These are phyloP conservation scores for Blastomyces gilchristii DNA, from an alignment of 2,329 filamentous ascomycete genomes.

Conservation along the genomic window DNA sequence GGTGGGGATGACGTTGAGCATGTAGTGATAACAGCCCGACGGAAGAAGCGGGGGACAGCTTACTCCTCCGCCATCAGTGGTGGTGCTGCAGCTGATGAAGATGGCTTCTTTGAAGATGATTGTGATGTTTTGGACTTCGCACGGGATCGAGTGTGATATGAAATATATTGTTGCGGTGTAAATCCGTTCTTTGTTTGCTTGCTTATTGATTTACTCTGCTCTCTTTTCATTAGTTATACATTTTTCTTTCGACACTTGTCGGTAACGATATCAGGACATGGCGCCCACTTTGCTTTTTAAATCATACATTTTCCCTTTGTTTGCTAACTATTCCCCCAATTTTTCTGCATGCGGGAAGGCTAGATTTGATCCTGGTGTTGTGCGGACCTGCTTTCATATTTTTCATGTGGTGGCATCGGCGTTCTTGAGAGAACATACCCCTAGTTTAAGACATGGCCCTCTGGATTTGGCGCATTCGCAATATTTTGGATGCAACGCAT, in stretches of 20 bases:
- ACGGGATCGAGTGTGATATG: slow-evolving; percentile 41
- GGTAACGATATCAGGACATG: not conserved
- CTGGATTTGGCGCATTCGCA: not conserved
- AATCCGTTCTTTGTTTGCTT: not conserved
- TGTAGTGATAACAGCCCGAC: slow-evolving; percentile 70
- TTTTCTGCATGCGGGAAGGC: not conserved
- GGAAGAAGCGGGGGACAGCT: slow-evolving; percentile 46
- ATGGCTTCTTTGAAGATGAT: slow-evolving; percentile 83
- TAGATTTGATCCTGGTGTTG: slow-evolving; percentile 6
- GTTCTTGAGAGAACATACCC: slow-evolving; percentile 11
- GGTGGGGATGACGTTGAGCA: slow-evolving; percentile 56
- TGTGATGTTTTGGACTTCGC: slow-evolving; percentile 88
- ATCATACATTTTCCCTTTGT: not conserved
- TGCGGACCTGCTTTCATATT: not conserved
- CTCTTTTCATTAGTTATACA: not conserved
- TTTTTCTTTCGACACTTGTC: not conserved
- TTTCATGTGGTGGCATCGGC: not conserved
- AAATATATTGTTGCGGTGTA: not conserved
- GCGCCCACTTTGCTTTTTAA: not conserved
- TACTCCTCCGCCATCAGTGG: slow-evolving; percentile 25
- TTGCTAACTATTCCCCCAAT: not conserved
- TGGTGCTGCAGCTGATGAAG: slow-evolving; percentile 40
- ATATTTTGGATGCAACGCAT: not conserved
- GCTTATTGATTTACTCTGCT: not conserved
- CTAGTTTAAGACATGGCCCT: not conserved